These are phyloP conservation scores for Phaeophleospora eucalypticola DNA, from an alignment of 2,329 filamentous ascomycete genomes.

Conservation along the genomic window DNA sequence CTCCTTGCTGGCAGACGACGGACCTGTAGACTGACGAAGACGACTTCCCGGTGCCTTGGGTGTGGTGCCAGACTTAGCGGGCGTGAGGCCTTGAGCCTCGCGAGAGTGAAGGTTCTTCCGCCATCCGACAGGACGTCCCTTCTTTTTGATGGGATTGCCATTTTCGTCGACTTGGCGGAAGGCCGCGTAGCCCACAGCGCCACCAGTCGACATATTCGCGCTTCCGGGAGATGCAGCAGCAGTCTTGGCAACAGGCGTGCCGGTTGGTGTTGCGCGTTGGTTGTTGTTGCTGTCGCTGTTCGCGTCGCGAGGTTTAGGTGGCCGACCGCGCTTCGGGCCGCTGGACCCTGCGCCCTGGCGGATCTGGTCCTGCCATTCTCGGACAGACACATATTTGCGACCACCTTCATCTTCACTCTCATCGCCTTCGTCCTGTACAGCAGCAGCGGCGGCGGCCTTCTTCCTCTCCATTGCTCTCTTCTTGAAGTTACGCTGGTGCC, in stretches of 20 bases:
- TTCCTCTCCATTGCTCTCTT: background rate
- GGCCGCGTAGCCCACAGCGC: slow-evolving; percentile 39
- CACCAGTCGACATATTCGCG: slow-evolving; percentile 7
- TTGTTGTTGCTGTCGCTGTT: background rate
- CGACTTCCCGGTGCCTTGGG: slow-evolving; percentile 11
- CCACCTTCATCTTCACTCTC: background rate
- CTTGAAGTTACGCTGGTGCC: background rate
- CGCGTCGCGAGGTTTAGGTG: slow-evolving; percentile 7
- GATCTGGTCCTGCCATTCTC: slow-evolving; percentile 5
- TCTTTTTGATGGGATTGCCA: slow-evolving; percentile 38
- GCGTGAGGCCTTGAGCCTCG: slow-evolving; percentile 27
- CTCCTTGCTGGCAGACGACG: background rate
- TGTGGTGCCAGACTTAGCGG: slow-evolving; percentile 14
- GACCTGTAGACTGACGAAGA: slow-evolving; percentile 15
- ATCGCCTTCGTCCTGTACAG: background rate
- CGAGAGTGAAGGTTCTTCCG: slow-evolving; percentile 45
- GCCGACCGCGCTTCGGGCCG: slow-evolving; percentile 6
- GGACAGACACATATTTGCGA: slow-evolving; percentile 1
- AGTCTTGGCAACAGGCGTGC: background rate
- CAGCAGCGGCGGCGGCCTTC: background rate
- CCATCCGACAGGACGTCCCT: slow-evolving; percentile 49
- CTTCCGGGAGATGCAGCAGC: background rate
- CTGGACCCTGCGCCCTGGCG: slow-evolving; percentile 3
- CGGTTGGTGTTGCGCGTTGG: background rate
- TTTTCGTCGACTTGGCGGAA: slow-evolving; percentile 36